Base-by-base conservation (phyloP, 2,329 filamentous ascomycete genomes). In the Tolypocladium capitatum region DNA sequence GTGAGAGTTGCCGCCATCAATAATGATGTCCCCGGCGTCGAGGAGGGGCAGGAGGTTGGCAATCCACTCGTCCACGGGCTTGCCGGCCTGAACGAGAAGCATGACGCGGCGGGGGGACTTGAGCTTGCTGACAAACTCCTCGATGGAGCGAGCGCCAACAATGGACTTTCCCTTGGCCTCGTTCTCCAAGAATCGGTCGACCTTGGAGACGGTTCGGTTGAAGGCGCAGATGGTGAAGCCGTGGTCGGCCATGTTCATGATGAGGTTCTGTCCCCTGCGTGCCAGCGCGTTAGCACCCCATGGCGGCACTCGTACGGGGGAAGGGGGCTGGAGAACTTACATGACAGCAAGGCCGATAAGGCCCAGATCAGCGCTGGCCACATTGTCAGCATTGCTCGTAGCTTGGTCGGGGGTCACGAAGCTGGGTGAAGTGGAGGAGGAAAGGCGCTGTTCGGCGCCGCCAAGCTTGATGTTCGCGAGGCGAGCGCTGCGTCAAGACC, bases 171-270 rank as follows among this genome's bases (percentile, higher is more conserved):
- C 86, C 79, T 91, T 89, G 68, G 86, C 86, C 74, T 91, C 86
- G 72, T 95, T 91, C 57, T 76, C 83, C 59, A 95, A 74, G 81
- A 95, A 95, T 60, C 78, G 78, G 76, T 97, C 90, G 70, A 98
- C 92, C 83, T 98, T 98, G 72, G 88, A 81, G 60, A 96, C 87
- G 61, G 92, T 98, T 72, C 92, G 86, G 84, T 98, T 98, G 83
- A 86, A 98, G 60, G 91, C 92, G 72, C 91, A 86, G 65, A 98
- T 87, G 67, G 88, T 97, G 81, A 94, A 97, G 65, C 90, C 85
- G 63, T 91, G 81, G 69, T 92, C 86, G 61, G 86, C 86, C 74
- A 84, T 86, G 71, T 92, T 92, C 65, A 92, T 72, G 69, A 92
- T 90, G 71, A 92, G 74, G 75, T 91, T 92, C 76, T 90, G 84